Evolutionary conservation across 164 flowering plant species (phyloP).

Genomic region (Malania oleifera): DNA sequence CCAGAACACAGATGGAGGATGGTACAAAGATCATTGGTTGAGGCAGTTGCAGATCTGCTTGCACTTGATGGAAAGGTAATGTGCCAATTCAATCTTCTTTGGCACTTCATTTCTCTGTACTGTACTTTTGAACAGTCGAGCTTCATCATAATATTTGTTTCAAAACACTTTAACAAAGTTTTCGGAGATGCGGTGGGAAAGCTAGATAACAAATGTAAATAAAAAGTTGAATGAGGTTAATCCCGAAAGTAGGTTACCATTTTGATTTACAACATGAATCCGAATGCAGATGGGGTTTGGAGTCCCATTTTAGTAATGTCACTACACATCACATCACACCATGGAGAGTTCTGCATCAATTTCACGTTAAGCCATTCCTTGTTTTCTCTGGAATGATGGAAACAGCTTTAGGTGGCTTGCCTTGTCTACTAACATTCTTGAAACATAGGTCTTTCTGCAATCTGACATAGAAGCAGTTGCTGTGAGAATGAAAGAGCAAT

Average conservation of each 20-base stretch:
- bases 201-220: not conserved
- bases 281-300: too few species aligned
- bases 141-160: too few species aligned
- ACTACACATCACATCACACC: too few species aligned
- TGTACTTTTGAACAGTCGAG: too few species aligned
- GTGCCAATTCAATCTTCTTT: too few species aligned
- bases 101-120: not conserved
- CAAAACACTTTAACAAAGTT: not conserved
- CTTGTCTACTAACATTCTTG: conserved; percentile 8
- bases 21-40: conserved; percentile 70
- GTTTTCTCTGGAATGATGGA: not conserved
- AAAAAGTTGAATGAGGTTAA: too few species aligned
- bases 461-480: conserved; percentile 80
- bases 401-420: not conserved
- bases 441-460: conserved; percentile 72
- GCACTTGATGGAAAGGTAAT: conserved; percentile 63
- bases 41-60: conserved; percentile 71
- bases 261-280: too few species aligned
- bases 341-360: too few species aligned
- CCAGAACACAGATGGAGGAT: conserved; percentile 84
- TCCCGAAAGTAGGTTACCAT: too few species aligned
- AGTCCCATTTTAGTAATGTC: too few species aligned
- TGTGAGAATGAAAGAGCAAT: conserved; percentile 61
- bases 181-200: not conserved
- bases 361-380: too few species aligned